Percentiles rank a stretch among this genome's conserved stretches.
These are phyloP conservation scores for Carex scoparia DNA, from an alignment of 176 grass and related monocot species.

Conservation along the genomic window DNA sequence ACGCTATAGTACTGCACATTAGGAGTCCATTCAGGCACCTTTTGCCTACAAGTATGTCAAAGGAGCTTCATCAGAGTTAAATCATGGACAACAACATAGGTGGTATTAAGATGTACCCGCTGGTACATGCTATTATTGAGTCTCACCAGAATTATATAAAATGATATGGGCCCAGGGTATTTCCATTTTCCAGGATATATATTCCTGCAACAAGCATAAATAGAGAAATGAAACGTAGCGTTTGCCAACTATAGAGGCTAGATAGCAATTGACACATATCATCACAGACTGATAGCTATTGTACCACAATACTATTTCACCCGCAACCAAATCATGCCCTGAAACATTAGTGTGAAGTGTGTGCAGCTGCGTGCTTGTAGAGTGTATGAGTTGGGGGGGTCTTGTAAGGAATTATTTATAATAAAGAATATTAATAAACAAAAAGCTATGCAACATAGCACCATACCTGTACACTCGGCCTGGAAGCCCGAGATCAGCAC, in stretches of 20 bases:
- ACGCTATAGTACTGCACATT: constrained; percentile 93
- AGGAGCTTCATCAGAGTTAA: neutral
- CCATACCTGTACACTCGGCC: constrained; percentile 65
- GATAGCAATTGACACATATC: neutral
- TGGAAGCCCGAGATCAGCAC: constrained; percentile 65
- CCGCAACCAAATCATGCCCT: neutral
- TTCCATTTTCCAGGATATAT: constrained; percentile 16
- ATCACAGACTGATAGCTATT: neutral
- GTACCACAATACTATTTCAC: neutral
- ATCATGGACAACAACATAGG: constrained; percentile 9
- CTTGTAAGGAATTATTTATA: neutral
- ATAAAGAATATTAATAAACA: neutral
- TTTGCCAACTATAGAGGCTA: constrained; percentile 13
- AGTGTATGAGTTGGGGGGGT: neutral
- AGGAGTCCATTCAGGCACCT: constrained; percentile 94
- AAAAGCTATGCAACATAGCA: neutral
- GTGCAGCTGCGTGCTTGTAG: neutral
- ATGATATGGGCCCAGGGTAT: constrained; percentile 4
- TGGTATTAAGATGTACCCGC: neutral
- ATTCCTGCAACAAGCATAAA: constrained; percentile 21
- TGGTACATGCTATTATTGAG: constrained; percentile 12
- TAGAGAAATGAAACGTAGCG: constrained; percentile 1
- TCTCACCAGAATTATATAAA: constrained; percentile 17
- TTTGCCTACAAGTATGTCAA: constrained; percentile 31
- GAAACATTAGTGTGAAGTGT: neutral